Conservation (phyloP, 768 basidiomycete species). For the Macrolepiota fuliginosa region DNA sequence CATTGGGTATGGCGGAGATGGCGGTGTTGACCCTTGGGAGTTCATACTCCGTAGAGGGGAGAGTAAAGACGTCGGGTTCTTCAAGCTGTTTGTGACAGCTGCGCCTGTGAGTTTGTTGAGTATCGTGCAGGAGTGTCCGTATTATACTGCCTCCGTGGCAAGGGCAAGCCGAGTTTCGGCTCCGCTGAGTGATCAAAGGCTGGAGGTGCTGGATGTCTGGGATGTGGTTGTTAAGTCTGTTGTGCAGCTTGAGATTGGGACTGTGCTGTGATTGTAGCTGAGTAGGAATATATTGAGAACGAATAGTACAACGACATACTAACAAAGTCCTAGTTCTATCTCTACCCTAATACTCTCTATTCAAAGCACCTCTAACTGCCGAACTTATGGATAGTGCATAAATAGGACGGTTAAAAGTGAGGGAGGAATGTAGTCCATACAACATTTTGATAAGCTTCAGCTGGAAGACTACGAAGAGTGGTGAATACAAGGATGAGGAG, state of each 20-base stretch:
- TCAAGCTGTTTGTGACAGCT: slow-evolving; percentile 42
- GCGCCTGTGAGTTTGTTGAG: slow-evolving; percentile 29
- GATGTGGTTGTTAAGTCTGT: slow-evolving; percentile 4
- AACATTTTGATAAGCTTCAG: not conserved
- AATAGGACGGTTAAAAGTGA: not conserved
- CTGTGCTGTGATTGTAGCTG: not conserved
- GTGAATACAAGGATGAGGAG: not conserved
- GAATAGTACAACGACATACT: no score
- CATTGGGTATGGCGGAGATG: slow-evolving; percentile 37
- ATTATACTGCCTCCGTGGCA: not conserved
- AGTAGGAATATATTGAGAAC: no score
- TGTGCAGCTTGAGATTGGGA: not conserved
- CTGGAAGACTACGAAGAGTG: not conserved
- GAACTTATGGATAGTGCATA: no score
- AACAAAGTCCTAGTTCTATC: no score
- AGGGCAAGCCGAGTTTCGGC: not conserved
- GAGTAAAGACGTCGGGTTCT: slow-evolving; percentile 36
- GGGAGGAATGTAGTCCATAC: not conserved
- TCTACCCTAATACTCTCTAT: no score
- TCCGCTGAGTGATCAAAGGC: not conserved
- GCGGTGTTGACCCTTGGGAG: slow-evolving; percentile 27
- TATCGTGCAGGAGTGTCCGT: slow-evolving; percentile 24
- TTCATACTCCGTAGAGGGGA: slow-evolving; percentile 29
- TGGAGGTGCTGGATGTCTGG: not conserved
- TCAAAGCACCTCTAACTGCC: no score